Evolutionary conservation across 148 eudicot genomes (phyloP).

Genomic region (Camellia sinensis): DNA sequence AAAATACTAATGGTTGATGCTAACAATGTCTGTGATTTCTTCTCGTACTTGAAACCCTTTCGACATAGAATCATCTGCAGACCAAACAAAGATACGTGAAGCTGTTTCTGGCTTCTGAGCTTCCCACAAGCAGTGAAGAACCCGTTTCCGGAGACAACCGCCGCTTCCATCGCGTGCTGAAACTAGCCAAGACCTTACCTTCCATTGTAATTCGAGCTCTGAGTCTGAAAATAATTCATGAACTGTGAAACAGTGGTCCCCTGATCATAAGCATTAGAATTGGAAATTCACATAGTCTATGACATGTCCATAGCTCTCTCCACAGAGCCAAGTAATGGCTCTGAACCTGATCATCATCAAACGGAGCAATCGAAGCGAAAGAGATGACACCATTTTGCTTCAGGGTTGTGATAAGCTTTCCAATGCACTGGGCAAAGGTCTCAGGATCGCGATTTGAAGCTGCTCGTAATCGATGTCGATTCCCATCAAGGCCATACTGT

Average conservation of each 20-base stretch:
- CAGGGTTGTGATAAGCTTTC: neutral
- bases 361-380: neutral
- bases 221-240: neutral
- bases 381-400: neutral
- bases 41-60: neutral
- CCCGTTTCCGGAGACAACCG: neutral
- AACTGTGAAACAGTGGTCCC: neutral
- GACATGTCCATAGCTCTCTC: neutral
- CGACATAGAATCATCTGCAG: neutral
- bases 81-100: neutral
- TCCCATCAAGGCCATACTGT: neutral
- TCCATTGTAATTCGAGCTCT: neutral
- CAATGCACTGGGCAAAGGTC: neutral
- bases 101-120: neutral
- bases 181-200: neutral
- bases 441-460: neutral
- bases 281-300: neutral
- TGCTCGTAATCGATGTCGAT: slow-evolving; percentile 1
- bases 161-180: neutral
- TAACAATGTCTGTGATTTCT: neutral
- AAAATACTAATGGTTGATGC: neutral
- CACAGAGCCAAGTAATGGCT: neutral
- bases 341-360: neutral
- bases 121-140: neutral
- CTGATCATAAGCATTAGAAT: neutral